These are phyloP conservation scores for Aspergillus affinis DNA, from an alignment of 495 filamentous ascomycete species.

Conservation along the genomic window DNA sequence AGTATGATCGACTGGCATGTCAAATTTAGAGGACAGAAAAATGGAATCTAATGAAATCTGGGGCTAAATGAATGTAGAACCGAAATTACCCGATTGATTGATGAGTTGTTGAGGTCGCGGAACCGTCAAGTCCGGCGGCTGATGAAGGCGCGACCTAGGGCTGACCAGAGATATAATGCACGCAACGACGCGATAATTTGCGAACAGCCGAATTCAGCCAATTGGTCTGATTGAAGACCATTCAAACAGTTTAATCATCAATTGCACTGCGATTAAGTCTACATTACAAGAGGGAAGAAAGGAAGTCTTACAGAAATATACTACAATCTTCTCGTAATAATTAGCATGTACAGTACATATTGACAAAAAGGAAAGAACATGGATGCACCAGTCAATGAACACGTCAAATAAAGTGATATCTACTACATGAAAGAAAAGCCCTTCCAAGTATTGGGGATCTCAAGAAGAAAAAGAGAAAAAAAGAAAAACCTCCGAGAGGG, in stretches of 20 bases:
- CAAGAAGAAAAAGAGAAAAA: neutral
- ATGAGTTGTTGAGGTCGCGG: no score
- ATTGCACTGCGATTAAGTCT: neutral
- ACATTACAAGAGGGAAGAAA: neutral
- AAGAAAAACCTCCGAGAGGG: neutral
- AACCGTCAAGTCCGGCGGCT: no score
- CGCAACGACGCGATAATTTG: no score
- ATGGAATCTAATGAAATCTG: no score
- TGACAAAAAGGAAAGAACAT: slow-evolving; percentile 3
- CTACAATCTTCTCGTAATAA: neutral
- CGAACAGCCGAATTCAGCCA: neutral
- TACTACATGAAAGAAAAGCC: neutral
- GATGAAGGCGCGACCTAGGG: no score
- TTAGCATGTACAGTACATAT: slow-evolving; percentile 3
- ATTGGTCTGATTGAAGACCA: no score
- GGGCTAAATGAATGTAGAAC: no score
- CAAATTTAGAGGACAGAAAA: no score
- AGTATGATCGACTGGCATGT: no score
- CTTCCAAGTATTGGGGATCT: neutral
- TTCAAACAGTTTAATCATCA: no score
- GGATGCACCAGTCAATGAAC: neutral
- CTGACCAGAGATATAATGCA: no score
- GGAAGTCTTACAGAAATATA: neutral
- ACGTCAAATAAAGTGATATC: slow-evolving; percentile 6
- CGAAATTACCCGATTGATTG: no score